Conservation (phyloP, 257 asterid species). For the Coffea eugenioides region DNA sequence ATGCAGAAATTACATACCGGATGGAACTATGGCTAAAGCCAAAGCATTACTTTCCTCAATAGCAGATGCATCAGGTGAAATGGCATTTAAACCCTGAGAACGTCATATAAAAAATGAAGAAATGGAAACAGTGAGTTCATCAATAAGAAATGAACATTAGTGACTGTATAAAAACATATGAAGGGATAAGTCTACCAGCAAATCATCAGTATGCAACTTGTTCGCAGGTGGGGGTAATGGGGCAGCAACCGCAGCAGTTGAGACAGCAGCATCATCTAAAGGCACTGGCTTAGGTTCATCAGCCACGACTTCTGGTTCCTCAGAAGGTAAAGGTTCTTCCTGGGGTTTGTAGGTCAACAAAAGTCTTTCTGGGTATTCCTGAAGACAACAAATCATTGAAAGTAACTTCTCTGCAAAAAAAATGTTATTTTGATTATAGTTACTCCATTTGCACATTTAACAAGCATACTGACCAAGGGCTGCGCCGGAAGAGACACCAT, state of each 20-base stretch:
- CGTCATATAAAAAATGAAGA: conserved; percentile 12
- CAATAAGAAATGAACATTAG: conserved; percentile 5
- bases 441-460: neutral
- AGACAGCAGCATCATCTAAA: conserved; percentile 39
- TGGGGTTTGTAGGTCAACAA: conserved; percentile 92
- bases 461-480: conserved; percentile 36
- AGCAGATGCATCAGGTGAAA: conserved; percentile 52
- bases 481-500: conserved; percentile 49
- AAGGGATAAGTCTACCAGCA: conserved; percentile 51
- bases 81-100: conserved; percentile 67
- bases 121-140: conserved; percentile 10
- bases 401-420: neutral
- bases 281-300: conserved; percentile 56
- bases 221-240: conserved; percentile 48
- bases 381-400: conserved; percentile 6
- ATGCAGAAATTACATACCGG: conserved; percentile 47
- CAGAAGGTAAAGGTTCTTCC: conserved; percentile 61
- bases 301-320: conserved; percentile 43
- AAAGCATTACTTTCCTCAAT: conserved; percentile 86
- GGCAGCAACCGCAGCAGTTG: conserved; percentile 43
- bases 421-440: neutral
- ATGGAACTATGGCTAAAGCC: conserved; percentile 90
- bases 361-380: conserved; percentile 97
- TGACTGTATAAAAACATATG: conserved; percentile 6
- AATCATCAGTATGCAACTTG: conserved; percentile 66